A percentile compares a stretch with the other conserved stretches of the same genome.
Conservation (phyloP, 768 basidiomycete species). For the Pholiota microspora region DNA sequence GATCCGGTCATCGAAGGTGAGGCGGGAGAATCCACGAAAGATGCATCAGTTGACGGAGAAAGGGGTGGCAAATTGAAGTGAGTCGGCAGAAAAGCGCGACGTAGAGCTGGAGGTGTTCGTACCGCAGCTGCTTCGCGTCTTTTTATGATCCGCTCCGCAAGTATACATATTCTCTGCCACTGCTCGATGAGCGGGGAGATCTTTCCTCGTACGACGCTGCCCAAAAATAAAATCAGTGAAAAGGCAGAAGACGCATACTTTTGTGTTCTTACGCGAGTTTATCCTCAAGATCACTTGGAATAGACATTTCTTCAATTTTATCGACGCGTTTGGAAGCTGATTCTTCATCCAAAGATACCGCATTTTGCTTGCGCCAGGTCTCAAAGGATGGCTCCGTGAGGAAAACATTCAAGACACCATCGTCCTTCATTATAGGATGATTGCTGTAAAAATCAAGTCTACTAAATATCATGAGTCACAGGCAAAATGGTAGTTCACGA, state of each 20-base stretch:
- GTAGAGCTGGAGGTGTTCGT: constrained; percentile 65
- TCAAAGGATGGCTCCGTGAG: constrained; percentile 84
- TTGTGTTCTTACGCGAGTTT: constrained; percentile 64
- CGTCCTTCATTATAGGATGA: constrained; percentile 89
- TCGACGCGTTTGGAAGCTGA: constrained; percentile 77
- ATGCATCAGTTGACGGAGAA: constrained; percentile 37
- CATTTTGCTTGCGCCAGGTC: constrained; percentile 77
- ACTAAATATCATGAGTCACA: not conserved
- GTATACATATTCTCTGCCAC: constrained; percentile 87
- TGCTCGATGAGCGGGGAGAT: constrained; percentile 80
- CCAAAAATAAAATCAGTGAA: constrained; percentile 10
- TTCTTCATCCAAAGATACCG: constrained; percentile 85
- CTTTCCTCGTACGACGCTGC: constrained; percentile 72
- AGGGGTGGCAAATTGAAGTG: constrained; percentile 58
- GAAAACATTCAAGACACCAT: constrained; percentile 80
- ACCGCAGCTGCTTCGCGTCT: constrained; percentile 91
- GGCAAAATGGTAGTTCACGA: constrained; percentile 21
- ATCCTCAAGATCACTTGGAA: constrained; percentile 90
- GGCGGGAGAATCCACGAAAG: constrained; percentile 28
- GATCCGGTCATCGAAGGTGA: constrained; percentile 32
- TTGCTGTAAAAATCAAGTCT: constrained; percentile 46
- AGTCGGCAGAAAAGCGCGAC: constrained; percentile 65
- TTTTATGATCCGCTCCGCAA: constrained; percentile 85
- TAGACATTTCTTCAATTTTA: constrained; percentile 83
- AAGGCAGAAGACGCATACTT: not conserved